Conservation (phyloP, 441 rosid species). For the Jatropha podagrica region DNA sequence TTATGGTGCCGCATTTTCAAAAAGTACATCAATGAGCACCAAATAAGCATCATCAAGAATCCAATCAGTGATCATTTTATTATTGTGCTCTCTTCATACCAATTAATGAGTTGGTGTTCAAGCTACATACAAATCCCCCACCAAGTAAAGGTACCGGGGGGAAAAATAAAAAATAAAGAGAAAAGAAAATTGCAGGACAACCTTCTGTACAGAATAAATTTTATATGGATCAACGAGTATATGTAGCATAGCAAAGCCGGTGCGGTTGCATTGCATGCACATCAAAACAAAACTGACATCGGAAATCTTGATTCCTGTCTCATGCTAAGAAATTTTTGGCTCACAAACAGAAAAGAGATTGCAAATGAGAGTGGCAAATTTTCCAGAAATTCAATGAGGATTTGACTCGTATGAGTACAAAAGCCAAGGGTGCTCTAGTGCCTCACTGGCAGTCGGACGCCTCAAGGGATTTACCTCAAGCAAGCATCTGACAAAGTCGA, state of each 20-base stretch:
- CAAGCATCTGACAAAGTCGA: conserved; percentile 60
- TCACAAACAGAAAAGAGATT: neutral
- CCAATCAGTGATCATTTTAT: conserved; percentile 7
- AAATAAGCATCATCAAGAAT: neutral
- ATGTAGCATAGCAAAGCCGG: conserved; percentile 1
- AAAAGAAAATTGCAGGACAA: neutral
- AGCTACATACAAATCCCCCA: conserved; percentile 19
- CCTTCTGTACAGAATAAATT: conserved; percentile 22
- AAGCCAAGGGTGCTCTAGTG: conserved; percentile 86
- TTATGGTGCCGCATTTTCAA: neutral
- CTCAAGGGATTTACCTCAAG: conserved; percentile 74
- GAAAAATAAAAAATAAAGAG: neutral
- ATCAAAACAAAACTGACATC: conserved; percentile 34
- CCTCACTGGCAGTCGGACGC: conserved; percentile 78
- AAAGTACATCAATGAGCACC: neutral
- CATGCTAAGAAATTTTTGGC: neutral
- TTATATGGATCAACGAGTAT: conserved; percentile 5
- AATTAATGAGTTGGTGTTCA: conserved; percentile 8
- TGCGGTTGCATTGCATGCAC: conserved; percentile 14
- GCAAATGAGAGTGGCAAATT: neutral
- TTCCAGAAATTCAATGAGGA: conserved; percentile 16
- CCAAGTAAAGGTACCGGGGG: conserved; percentile 2
- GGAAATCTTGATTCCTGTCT: conserved; percentile 8
- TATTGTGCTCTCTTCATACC: conserved; percentile 18
- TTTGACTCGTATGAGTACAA: conserved; percentile 35